These are phyloP conservation scores for Paecilomyces variotii DNA, from an alignment of 2,329 filamentous ascomycete genomes.

Conservation along the genomic window DNA sequence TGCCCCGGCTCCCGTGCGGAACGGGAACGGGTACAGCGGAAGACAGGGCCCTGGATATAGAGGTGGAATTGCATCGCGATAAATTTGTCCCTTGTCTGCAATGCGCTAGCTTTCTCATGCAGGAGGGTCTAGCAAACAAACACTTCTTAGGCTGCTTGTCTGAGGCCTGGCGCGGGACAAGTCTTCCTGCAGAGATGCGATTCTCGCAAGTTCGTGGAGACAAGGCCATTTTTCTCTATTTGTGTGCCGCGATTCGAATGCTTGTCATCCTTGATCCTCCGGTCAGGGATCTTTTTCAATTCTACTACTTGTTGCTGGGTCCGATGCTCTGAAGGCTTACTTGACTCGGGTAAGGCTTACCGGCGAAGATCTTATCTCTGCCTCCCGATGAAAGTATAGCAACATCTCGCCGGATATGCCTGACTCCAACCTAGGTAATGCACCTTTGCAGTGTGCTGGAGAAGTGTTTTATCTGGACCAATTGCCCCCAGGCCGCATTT, in stretches of 20 bases:
- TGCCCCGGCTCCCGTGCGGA: slow-evolving; percentile 13
- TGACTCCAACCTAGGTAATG: not conserved
- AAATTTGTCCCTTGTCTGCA: not conserved
- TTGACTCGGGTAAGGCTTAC: not conserved
- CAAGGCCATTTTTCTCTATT: not conserved
- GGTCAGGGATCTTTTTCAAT: not conserved
- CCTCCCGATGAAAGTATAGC: not conserved
- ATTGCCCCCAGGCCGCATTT: not conserved
- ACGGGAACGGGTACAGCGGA: slow-evolving; percentile 18
- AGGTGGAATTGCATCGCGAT: slow-evolving; percentile 6
- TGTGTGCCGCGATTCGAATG: not conserved
- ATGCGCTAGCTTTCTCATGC: not conserved
- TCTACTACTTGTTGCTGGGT: not conserved
- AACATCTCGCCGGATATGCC: not conserved
- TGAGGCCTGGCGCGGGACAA: not conserved
- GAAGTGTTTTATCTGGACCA: not conserved
- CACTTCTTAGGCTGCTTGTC: not conserved
- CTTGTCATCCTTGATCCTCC: not conserved
- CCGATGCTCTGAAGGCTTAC: not conserved
- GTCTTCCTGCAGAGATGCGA: not conserved
- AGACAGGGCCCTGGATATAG: slow-evolving; percentile 19
- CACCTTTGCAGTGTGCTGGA: not conserved
- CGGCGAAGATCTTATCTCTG: not conserved
- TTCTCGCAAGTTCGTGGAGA: not conserved
- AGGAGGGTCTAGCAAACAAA: not conserved